Conservation (phyloP, 805 yeast genomes). For the Saturnispora saitoi region DNA sequence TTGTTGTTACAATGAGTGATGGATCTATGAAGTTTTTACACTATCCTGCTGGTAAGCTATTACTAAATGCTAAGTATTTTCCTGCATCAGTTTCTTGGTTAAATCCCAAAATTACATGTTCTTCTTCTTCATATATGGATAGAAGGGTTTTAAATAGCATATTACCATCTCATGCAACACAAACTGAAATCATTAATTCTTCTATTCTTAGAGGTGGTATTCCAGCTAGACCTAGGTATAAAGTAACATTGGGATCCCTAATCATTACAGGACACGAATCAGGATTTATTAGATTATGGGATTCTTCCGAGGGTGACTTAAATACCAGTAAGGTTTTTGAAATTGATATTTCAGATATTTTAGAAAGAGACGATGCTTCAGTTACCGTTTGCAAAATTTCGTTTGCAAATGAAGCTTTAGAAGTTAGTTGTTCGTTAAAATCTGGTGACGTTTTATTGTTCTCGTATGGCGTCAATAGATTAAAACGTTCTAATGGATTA, state of each 20-base stretch:
- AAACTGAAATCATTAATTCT: background rate
- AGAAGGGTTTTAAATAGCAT: conserved; percentile 24
- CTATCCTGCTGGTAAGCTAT: conserved; percentile 46
- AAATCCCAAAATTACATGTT: conserved; percentile 58
- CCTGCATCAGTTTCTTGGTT: conserved; percentile 79
- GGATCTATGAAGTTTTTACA: conserved; percentile 59
- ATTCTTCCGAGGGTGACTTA: conserved; percentile 68
- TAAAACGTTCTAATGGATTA: background rate
- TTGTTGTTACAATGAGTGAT: conserved; percentile 49
- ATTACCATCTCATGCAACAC: conserved; percentile 4
- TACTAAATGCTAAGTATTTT: conserved; percentile 48
- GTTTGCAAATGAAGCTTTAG: conserved; percentile 70
- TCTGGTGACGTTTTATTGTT: conserved; percentile 71
- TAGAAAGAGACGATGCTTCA: conserved; percentile 35
- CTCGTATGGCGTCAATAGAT: conserved; percentile 18
- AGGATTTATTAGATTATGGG: conserved; percentile 79
- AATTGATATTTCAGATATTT: conserved; percentile 42
- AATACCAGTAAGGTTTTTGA: conserved; percentile 53
- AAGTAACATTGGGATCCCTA: conserved; percentile 46
- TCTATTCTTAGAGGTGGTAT: conserved; percentile 72
- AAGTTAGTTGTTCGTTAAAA: conserved; percentile 57
- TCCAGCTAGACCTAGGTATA: conserved; percentile 43
- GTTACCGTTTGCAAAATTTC: conserved; percentile 51
- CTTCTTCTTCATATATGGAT: conserved; percentile 39
- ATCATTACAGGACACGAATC: conserved; percentile 80